Base-by-base conservation (phyloP, 805 yeast species). In the Lipomyces chichibuensis region DNA sequence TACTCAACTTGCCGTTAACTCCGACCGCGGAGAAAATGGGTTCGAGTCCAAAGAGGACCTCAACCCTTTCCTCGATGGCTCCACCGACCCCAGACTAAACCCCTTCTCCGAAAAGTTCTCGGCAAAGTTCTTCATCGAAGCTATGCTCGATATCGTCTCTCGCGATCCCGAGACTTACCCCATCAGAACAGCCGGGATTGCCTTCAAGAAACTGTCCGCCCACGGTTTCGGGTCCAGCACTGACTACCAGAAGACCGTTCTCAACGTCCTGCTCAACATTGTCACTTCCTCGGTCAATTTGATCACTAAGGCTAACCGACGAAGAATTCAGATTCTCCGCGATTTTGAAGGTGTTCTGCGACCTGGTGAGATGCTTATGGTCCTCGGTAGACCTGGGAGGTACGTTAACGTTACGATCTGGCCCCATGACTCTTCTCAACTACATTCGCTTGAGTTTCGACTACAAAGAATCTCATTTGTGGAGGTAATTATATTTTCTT, bases 301-400 rank as follows among this genome's bases (percentile, higher is more conserved):
- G 11, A 33, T 70, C 39, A n/a, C 59, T 20, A n/a, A 39, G n/a
- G 55, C 73, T 64, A 62, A 68, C 63, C 20, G 59, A 61, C 53
- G 75, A 72, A 67, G 73, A 66, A 67, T 76, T 69, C 63, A 75
- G 71, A 65, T 75, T 73, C 65, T 85, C 78, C 71, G 84, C 78
- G 71, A 85, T 81, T 70, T 80, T 83, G 88, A 86, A 68, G 90
- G 88, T 29, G 69, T 84, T 17, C 74, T 85, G 52, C 80, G 79
- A 63, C 89, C 92, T 1, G 92, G 92, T 64, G 88, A 88, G 69
- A 80, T 88, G 57, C 85, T 88, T 4, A 90, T 89, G 63, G 93
- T 89, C 11, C 79, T 89, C 57, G 94, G 95, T 65, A 84, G 93
- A 77, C 94, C 94, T 0, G 94, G 94, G 53, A 59, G 64, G 69